Conservation (phyloP, 139 green algal species). For the Desmodesmus armatus region DNA sequence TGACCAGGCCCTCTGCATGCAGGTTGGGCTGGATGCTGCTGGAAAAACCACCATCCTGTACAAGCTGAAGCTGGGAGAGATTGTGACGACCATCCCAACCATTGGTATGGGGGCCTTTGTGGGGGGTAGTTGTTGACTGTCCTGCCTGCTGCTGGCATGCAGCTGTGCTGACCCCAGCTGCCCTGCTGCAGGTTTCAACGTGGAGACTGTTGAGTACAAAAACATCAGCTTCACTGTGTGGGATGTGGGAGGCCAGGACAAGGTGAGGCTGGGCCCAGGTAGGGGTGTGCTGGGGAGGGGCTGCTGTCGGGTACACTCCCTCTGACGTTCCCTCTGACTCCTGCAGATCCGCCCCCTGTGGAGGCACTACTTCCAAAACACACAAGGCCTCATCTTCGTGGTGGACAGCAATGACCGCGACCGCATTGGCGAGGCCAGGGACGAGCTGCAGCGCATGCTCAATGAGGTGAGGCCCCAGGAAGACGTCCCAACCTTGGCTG, state of each 20-base stretch:
- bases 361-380: conserved; percentile 99
- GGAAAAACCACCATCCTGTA: conserved; percentile 99
- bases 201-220: conserved; percentile 98
- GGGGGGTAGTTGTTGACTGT: conserved; percentile 9
- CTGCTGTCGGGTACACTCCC: neutral
- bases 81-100: conserved; percentile 98
- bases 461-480: conserved; percentile 85
- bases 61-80: conserved; percentile 99
- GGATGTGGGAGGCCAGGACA: conserved; percentile 96
- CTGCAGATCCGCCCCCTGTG: conserved; percentile 66
- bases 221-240: conserved; percentile 98
- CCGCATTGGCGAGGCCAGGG: conserved; percentile 94
- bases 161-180: neutral
- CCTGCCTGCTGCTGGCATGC: neutral
- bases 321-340: neutral
- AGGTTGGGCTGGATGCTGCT: conserved; percentile 97
- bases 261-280: conserved; percentile 71
- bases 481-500: too few species aligned
- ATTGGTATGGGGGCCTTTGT: conserved; percentile 93
- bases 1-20: conserved; percentile 5
- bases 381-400: conserved; percentile 99
- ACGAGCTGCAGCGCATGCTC: conserved; percentile 99
- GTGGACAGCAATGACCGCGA: conserved; percentile 98
- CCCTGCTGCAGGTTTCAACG: conserved; percentile 91
- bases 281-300: too few species aligned